These are phyloP conservation scores for Perkinsela sp. DNA, from an alignment of 208 protist species.

Conservation along the genomic window DNA sequence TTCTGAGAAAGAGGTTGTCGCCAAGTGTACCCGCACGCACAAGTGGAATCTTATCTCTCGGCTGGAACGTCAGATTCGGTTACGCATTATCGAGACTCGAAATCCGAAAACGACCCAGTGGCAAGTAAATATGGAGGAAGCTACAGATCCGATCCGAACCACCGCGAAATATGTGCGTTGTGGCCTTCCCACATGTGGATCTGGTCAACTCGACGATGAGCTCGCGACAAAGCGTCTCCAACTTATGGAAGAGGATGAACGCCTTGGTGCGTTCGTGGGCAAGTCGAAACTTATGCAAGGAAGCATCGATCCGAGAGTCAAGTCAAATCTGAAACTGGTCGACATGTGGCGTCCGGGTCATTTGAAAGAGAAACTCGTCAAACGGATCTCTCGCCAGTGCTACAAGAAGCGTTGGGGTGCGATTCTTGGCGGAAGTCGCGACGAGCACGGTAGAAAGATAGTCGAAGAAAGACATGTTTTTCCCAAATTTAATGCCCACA, in stretches of 20 bases:
- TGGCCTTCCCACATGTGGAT: background rate
- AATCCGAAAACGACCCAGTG: background rate
- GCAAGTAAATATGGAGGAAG: background rate
- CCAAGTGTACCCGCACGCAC: background rate
- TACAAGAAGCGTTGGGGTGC: constrained; percentile 57
- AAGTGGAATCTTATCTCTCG: background rate
- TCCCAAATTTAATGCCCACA: background rate
- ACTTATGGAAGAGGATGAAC: background rate
- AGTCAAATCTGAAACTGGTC: background rate
- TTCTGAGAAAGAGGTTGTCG: background rate
- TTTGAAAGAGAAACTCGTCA: constrained; percentile 18
- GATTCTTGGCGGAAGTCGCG: constrained; percentile 45
- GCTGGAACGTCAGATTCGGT: background rate
- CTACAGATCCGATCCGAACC: background rate
- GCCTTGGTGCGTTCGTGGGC: background rate
- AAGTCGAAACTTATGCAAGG: background rate
- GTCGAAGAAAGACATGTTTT: background rate
- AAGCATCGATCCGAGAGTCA: background rate
- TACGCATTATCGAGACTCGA: background rate
- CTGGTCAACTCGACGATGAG: background rate
- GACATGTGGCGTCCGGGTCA: constrained; percentile 10
- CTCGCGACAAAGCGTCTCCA: background rate
- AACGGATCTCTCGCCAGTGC: constrained; percentile 29
- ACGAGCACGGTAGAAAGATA: constrained; percentile 30
- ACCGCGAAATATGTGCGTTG: background rate